Percentiles rank a stretch among this genome's conserved stretches.
Conservation (phyloP, 345 rosid genomes). For the Crucihimalaya himalaica region DNA sequence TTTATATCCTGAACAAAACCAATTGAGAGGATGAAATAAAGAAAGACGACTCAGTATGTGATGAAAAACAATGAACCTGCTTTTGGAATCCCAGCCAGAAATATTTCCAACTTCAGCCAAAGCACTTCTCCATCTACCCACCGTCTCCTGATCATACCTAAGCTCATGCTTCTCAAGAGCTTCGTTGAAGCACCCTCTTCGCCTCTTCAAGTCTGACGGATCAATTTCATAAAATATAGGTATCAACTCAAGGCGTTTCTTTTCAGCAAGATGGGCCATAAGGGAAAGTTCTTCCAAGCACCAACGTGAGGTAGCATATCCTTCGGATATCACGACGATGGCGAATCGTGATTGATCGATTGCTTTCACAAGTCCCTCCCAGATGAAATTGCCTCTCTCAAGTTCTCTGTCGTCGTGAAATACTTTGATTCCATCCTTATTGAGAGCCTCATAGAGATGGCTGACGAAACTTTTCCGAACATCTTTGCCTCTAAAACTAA, state of each 20-base stretch:
- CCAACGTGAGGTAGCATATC: conserved; percentile 21
- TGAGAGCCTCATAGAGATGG: conserved; percentile 21
- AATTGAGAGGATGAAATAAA: background rate
- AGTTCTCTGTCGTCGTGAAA: conserved; percentile 22
- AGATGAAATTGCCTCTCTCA: background rate
- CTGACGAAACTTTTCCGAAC: conserved; percentile 13
- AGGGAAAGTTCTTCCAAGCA: conserved; percentile 29
- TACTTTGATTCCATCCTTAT: background rate
- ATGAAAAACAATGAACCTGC: background rate
- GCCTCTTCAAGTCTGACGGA: conserved; percentile 18
- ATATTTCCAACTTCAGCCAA: conserved; percentile 22
- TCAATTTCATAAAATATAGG: conserved; percentile 27
- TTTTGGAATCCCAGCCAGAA: conserved; percentile 34
- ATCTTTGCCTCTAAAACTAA: conserved; percentile 33
- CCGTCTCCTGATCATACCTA: conserved; percentile 3
- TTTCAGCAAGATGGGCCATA: background rate
- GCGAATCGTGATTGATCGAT: conserved; percentile 19
- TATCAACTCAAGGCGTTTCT: conserved; percentile 9
- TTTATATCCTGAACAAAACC: too few relatives aligned
- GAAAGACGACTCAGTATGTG: too few relatives aligned
- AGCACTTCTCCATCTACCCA: conserved; percentile 1
- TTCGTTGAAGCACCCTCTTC: background rate
- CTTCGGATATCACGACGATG: conserved; percentile 15
- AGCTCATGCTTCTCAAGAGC: background rate
- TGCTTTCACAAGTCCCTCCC: conserved; percentile 12